Conservation (phyloP, 2,329 filamentous ascomycete genomes). For the Aspergillus felis region DNA sequence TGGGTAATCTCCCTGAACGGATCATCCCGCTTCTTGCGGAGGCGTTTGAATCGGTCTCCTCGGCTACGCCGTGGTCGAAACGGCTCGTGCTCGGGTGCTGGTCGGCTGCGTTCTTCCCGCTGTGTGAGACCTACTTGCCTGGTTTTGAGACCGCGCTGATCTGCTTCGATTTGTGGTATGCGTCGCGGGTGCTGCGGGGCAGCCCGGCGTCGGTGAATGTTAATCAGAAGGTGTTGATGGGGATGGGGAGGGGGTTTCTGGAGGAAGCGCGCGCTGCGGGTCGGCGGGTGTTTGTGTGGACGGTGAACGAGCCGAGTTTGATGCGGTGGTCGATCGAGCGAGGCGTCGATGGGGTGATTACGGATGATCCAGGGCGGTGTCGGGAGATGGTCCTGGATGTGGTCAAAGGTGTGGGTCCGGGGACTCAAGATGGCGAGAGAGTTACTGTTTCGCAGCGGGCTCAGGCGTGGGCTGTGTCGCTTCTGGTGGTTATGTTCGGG, state of each 20-base stretch:
- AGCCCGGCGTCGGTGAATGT: slow-evolving; percentile 69
- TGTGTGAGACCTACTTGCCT: slow-evolving; percentile 54
- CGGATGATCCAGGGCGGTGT: slow-evolving; percentile 66
- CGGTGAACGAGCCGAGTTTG: slow-evolving; percentile 70
- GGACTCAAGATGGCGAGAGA: background rate
- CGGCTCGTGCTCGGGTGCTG: slow-evolving; percentile 79
- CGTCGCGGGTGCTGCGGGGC: slow-evolving; percentile 61
- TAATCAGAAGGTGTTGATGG: slow-evolving; percentile 63
- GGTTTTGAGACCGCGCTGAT: slow-evolving; percentile 38
- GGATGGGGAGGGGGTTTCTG: slow-evolving; percentile 64
- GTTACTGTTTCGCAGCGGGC: background rate
- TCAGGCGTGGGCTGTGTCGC: background rate
- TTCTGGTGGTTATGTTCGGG: background rate
- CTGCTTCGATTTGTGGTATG: slow-evolving; percentile 51
- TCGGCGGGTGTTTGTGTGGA: slow-evolving; percentile 74
- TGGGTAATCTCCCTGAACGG: slow-evolving; percentile 50
- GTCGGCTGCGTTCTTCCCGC: slow-evolving; percentile 67
- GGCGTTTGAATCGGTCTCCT: slow-evolving; percentile 54
- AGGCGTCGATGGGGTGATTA: slow-evolving; percentile 74
- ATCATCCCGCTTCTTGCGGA: slow-evolving; percentile 67
- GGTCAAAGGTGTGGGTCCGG: background rate
- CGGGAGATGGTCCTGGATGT: background rate
- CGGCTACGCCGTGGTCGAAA: slow-evolving; percentile 60
- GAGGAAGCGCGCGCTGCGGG: slow-evolving; percentile 53
- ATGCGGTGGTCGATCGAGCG: slow-evolving; percentile 77